Evolutionary conservation across 2,329 filamentous ascomycete genomes (phyloP), one percentile per base, ranked within the genome.

Genomic region (Pseudogymnoascus sp.): DNA sequence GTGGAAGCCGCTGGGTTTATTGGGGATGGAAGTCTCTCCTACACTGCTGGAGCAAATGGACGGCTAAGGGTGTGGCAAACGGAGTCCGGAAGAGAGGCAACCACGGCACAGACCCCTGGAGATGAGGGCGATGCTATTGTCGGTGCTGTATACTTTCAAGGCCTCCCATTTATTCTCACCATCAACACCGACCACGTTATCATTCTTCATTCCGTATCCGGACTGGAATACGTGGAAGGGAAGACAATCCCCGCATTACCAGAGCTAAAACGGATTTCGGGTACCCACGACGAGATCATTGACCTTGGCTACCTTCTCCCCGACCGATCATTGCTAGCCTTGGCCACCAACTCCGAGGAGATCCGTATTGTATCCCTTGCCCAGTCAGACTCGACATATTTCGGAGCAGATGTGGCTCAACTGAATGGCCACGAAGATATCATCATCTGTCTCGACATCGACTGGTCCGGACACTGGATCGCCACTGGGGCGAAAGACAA

Each of bases 401-500:
- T 97, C 73, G 94, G 94, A 12, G 90, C 92, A 65, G 94, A 99
- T 71, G 82, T 96, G 40, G 90, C 87, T 1, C 79, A 94, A 23
- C 80, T 99, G 1, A 91, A 90, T 71, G 94, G 94, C 1, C 94
- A 99, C 69, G 87, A 92, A 60, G 94, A 99, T 69, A 97, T 99
- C 61, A 90, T 99, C 65, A 96, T 99, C 69, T 92, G 92, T 64
- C 79, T 99, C 42, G 92, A 97, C 73, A 87, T 91, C 2, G 94
- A 99, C 76, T 96, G 92, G 91, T 97, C 94, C 8, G 95, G 95
- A 0, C 87, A 94, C 73, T 99, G 94, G 94, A 84, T 99, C 40
- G 93, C 89, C 11, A 97, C 94, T 1, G 94, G 93, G 62, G 91
- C 94, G 21, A 99, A 99, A 76, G 94, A 99, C 74, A 99, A 97